These are phyloP conservation scores for Amyloporia xantha DNA, from an alignment of 768 basidiomycete species.

Conservation along the genomic window DNA sequence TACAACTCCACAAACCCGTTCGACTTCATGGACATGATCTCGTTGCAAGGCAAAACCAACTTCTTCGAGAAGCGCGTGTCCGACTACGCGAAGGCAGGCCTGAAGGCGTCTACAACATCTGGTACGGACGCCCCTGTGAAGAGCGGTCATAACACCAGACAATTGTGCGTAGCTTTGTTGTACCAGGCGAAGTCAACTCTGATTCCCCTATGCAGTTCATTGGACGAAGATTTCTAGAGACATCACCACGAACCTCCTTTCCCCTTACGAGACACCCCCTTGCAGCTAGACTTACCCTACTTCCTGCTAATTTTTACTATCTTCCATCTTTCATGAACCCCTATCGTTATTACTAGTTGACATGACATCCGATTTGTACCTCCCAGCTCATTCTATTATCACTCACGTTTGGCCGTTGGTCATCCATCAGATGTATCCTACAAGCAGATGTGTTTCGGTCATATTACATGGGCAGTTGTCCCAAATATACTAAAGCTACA, in stretches of 20 bases:
- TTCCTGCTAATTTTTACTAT: too few relatives aligned
- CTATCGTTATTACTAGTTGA: too few relatives aligned
- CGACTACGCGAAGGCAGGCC: constrained; percentile 66
- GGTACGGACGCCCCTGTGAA: constrained; percentile 3
- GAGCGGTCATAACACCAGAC: constrained; percentile 6
- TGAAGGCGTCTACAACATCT: constrained; percentile 29
- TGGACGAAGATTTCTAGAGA: constrained; percentile 36
- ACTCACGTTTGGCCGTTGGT: too few relatives aligned
- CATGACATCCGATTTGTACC: too few relatives aligned
- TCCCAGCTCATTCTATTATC: too few relatives aligned
- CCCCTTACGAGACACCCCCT: too few relatives aligned
- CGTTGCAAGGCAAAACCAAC: constrained; percentile 93
- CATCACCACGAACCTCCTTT: too few relatives aligned
- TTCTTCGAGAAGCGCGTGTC: constrained; percentile 96
- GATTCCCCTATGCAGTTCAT: constrained; percentile 23
- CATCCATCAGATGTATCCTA: too few relatives aligned
- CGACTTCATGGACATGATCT: constrained; percentile 95
- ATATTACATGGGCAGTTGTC: too few relatives aligned
- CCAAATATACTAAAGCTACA: neutral
- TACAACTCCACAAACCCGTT: constrained; percentile 79
- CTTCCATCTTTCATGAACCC: too few relatives aligned
- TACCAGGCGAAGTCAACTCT: neutral
- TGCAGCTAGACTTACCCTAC: too few relatives aligned
- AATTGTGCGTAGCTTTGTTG: constrained; percentile 32
- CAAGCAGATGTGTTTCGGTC: too few relatives aligned